phyloP scores from a whole-genome alignment of 2,329 filamentous ascomycete species.

The Fusarium acutatum region DNA sequence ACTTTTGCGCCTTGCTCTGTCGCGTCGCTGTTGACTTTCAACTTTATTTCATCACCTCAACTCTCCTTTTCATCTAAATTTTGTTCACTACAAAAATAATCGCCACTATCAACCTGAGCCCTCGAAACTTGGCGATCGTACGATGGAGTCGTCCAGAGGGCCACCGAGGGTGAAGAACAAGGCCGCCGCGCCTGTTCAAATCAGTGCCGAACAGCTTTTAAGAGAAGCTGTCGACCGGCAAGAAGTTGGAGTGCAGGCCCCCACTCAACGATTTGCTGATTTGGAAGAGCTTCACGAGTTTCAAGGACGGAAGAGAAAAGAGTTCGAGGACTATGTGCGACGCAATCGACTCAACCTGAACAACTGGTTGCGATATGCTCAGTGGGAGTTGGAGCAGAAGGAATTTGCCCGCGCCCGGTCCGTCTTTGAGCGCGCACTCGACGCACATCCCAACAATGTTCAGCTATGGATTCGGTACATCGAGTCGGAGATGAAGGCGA shows the following conservation, averaged over 20 bases:
- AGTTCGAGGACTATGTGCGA: constrained; percentile 97
- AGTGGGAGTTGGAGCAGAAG: constrained; percentile 98
- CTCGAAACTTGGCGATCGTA: constrained; percentile 41
- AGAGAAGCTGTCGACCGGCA: constrained; percentile 97
- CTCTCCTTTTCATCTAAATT: neutral
- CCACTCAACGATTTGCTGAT: constrained; percentile 93
- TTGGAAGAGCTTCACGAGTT: constrained; percentile 98
- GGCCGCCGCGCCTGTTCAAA: constrained; percentile 88
- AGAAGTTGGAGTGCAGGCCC: constrained; percentile 85
- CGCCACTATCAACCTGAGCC: neutral
- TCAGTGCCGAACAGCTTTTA: constrained; percentile 95
- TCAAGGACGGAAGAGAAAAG: constrained; percentile 93
- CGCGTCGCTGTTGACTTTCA: constrained; percentile 27
- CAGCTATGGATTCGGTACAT: constrained; percentile 92
- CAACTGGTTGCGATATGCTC: constrained; percentile 98
- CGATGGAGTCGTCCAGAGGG: constrained; percentile 89
- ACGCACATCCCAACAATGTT: constrained; percentile 88
- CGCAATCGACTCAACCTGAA: constrained; percentile 96
- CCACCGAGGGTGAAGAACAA: constrained; percentile 99
- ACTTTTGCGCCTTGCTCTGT: constrained; percentile 42
- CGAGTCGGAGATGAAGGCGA: constrained; percentile 90
- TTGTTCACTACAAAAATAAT: neutral
- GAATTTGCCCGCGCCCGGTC: constrained; percentile 91
- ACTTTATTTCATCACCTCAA: constrained; percentile 20
- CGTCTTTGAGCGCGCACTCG: constrained; percentile 93